A percentile compares a stretch with the other conserved stretches of the same genome.
These are phyloP conservation scores for Stephania yunnanensis DNA, from an alignment of 164 flowering plant genomes.

Conservation along the genomic window DNA sequence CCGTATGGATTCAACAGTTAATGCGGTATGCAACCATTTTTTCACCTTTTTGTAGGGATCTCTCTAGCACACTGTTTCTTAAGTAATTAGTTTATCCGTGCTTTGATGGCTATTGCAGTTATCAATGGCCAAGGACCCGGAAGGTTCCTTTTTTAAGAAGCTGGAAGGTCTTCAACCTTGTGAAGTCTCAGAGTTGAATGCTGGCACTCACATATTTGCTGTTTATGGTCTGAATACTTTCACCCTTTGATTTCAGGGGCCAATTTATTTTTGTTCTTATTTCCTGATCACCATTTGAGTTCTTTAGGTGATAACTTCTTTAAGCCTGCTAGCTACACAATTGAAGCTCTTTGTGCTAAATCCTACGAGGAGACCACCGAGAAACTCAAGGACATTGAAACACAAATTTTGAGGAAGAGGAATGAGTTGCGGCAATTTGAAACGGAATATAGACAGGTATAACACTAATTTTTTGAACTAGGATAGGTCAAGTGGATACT, in stretches of 20 bases:
- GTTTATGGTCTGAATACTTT: conserved; percentile 70
- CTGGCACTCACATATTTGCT: conserved; percentile 99
- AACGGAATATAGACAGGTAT: conserved; percentile 82
- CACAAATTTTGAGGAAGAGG: conserved; percentile 83
- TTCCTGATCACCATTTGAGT: conserved; percentile 8
- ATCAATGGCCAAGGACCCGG: conserved; percentile 97
- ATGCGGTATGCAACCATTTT: conserved; percentile 51
- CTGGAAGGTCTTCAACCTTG: conserved; percentile 99
- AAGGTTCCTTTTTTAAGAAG: conserved; percentile 88
- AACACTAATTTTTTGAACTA: not conserved
- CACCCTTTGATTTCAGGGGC: conserved; percentile 10
- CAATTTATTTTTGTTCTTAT: not conserved
- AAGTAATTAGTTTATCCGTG: not conserved
- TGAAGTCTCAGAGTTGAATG: conserved; percentile 84
- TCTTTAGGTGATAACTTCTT: conserved; percentile 91
- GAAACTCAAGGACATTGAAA: conserved; percentile 84
- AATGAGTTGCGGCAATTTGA: conserved; percentile 91
- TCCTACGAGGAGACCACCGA: conserved; percentile 70
- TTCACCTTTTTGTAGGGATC: not conserved
- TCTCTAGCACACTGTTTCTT: not conserved
- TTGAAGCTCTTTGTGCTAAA: conserved; percentile 90
- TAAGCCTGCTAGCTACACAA: conserved; percentile 83
- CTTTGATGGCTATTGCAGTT: conserved; percentile 40
- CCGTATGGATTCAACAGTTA: conserved; percentile 86
- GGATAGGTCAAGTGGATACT: not conserved